Evolutionary conservation across 2,329 filamentous ascomycete genomes (phyloP).

Genomic region (Xenosphaeropsis pyriputrescens): DNA sequence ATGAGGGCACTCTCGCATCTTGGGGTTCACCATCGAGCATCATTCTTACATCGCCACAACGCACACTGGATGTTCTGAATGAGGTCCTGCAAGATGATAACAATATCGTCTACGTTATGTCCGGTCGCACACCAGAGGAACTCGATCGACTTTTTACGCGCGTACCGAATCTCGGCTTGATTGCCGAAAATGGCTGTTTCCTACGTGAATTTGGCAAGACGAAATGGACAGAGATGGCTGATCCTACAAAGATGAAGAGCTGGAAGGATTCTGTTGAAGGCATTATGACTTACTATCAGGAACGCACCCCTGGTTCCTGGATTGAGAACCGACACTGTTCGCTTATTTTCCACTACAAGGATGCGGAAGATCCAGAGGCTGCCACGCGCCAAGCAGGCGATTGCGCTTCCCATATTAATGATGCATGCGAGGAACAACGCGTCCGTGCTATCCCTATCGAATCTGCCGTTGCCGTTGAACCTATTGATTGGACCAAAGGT

Average conservation of each 20-base stretch:
- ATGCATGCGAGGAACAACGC: constrained; percentile 69
- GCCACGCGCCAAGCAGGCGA: constrained; percentile 74
- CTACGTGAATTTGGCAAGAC: constrained; percentile 54
- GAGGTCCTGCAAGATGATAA: constrained; percentile 66
- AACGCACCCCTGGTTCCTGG: constrained; percentile 75
- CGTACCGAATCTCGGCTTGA: constrained; percentile 72
- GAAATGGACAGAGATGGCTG: constrained; percentile 66
- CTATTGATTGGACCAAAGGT: constrained; percentile 74
- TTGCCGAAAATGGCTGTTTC: constrained; percentile 92
- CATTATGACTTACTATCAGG: constrained; percentile 79
- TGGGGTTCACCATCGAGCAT: constrained; percentile 77
- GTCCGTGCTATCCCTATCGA: constrained; percentile 76
- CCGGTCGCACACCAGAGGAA: constrained; percentile 72
- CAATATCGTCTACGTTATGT: constrained; percentile 92
- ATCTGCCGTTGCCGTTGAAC: constrained; percentile 68
- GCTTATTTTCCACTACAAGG: constrained; percentile 80
- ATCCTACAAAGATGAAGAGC: constrained; percentile 49
- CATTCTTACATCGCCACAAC: constrained; percentile 70
- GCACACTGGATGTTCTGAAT: constrained; percentile 69
- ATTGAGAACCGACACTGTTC: constrained; percentile 89
- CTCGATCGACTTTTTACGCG: constrained; percentile 75
- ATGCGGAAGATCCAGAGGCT: constrained; percentile 59
- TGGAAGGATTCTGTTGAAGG: constrained; percentile 79
- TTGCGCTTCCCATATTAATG: constrained; percentile 89
- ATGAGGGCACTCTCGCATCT: constrained; percentile 81